Conservation (phyloP, 1,284 basidiomycete genomes). For the Fomitopsis palustris region DNA sequence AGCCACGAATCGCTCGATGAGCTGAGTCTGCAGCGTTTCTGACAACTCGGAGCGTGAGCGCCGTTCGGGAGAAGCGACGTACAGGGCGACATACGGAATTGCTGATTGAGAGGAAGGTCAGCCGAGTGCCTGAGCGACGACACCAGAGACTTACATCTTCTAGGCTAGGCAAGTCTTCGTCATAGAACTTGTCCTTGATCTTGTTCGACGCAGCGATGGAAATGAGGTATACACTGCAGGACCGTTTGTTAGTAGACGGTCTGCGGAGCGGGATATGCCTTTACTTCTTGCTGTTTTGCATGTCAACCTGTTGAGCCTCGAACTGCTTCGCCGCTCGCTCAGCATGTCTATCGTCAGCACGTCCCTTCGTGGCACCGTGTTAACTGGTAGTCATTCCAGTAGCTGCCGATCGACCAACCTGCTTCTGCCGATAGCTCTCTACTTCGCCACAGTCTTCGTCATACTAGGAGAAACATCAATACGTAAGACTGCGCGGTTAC, state of each 20-base stretch:
- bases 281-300: constrained; percentile 81
- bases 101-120: constrained; percentile 33
- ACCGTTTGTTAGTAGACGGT: not conserved
- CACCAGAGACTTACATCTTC: constrained; percentile 58
- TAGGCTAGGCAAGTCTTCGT: constrained; percentile 59
- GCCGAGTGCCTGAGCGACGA: constrained; percentile 4
- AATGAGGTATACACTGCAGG: constrained; percentile 62
- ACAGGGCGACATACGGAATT: constrained; percentile 52
- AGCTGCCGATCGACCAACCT: constrained; percentile 40
- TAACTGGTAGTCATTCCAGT: not conserved
- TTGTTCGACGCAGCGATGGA: constrained; percentile 66
- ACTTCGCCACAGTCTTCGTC: constrained; percentile 74
- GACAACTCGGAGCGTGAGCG: constrained; percentile 9
- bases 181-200: constrained; percentile 66
- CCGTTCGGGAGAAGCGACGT: not conserved
- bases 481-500: not conserved
- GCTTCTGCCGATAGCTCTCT: constrained; percentile 70
- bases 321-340: constrained; percentile 69
- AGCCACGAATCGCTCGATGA: constrained; percentile 50
- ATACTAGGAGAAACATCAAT: constrained; percentile 44
- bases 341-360: constrained; percentile 71
- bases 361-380: constrained; percentile 39
- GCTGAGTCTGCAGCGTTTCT: constrained; percentile 65
- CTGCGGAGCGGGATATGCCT: no score
- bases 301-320: constrained; percentile 70